These are phyloP conservation scores for Sphagnum fallax DNA, from an alignment of 228 moss, liverwort and hornwort genomes.

Conservation along the genomic window DNA sequence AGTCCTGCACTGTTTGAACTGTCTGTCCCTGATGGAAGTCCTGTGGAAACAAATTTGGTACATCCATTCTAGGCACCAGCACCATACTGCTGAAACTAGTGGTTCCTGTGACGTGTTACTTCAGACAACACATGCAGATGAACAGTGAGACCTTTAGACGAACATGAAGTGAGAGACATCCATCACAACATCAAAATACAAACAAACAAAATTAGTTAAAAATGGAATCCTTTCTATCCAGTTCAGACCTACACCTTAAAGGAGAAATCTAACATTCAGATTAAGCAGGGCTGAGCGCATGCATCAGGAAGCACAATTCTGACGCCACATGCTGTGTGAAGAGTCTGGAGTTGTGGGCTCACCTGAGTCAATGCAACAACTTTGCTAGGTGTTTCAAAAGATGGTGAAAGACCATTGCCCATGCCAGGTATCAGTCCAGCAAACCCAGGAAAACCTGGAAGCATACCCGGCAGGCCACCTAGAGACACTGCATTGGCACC, in stretches of 20 bases:
- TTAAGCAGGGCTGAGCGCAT: too few species aligned
- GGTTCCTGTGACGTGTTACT: too few species aligned
- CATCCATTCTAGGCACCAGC: too few species aligned
- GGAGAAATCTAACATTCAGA: too few species aligned
- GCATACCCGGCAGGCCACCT: constrained; percentile 59
- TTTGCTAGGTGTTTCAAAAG: constrained; percentile 51
- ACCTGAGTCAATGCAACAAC: constrained; percentile 78
- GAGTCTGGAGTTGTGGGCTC: background rate
- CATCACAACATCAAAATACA: background rate
- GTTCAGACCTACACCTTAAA: too few species aligned
- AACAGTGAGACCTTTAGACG: too few species aligned
- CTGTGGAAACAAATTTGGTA: too few species aligned
- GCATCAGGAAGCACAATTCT: background rate
- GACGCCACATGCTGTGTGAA: background rate
- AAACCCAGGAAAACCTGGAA: constrained; percentile 54
- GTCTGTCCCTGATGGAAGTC: too few species aligned
- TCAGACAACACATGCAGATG: too few species aligned
- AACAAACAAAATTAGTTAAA: background rate
- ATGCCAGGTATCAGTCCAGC: constrained; percentile 51
- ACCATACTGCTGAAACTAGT: too few species aligned
- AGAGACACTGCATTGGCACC: constrained; percentile 78
- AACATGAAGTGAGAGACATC: too few species aligned
- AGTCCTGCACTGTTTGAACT: too few species aligned
- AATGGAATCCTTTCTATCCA: background rate
- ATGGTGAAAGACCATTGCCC: constrained; percentile 22